phyloP scores from a whole-genome alignment of 768 basidiomycete species.

The Suillus tomentosus region DNA sequence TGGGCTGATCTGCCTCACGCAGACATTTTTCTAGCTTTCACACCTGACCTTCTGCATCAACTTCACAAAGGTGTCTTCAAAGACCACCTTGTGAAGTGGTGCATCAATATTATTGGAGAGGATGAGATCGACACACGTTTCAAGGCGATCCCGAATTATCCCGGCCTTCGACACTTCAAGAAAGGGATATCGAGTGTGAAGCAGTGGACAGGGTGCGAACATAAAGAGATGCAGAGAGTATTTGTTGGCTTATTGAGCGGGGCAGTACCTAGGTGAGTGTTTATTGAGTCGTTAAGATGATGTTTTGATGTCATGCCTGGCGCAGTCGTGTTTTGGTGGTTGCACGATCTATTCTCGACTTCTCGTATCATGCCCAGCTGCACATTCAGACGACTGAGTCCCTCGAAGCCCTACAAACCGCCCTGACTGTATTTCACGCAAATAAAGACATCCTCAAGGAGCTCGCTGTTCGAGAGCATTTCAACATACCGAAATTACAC shows the following conservation, averaged over 20 bases:
- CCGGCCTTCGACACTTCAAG: slow-evolving; percentile 1
- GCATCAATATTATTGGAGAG: slow-evolving; percentile 15
- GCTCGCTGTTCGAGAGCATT: slow-evolving; percentile 29
- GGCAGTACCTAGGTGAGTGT: slow-evolving; percentile 4
- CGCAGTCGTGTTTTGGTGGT: slow-evolving; percentile 21
- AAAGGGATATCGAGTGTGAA: slow-evolving; percentile 37
- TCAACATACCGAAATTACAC: slow-evolving; percentile 43
- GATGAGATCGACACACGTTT: slow-evolving; percentile 20
- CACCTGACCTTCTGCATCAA: slow-evolving; percentile 48
- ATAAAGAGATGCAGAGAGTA: slow-evolving; percentile 39
- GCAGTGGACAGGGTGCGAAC: slow-evolving; percentile 48
- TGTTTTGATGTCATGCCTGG: slow-evolving; percentile 1
- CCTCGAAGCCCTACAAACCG: slow-evolving; percentile 25
- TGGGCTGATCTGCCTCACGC: slow-evolving; percentile 32
- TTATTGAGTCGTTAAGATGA: background rate
- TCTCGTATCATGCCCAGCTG: slow-evolving; percentile 35
- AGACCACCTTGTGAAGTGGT: slow-evolving; percentile 44
- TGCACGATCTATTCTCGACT: slow-evolving; percentile 34
- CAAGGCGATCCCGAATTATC: slow-evolving; percentile 17
- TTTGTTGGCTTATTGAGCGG: slow-evolving; percentile 36
- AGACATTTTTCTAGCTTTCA: slow-evolving; percentile 43
- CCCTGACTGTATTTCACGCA: slow-evolving; percentile 29
- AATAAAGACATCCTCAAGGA: slow-evolving; percentile 32
- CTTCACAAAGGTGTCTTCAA: slow-evolving; percentile 50
- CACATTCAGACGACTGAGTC: slow-evolving; percentile 29